Percentiles rank a stretch among this genome's conserved stretches.
Evolutionary conservation across 2,329 filamentous ascomycete species (phyloP).

Genomic region (Botrytis paeoniae): DNA sequence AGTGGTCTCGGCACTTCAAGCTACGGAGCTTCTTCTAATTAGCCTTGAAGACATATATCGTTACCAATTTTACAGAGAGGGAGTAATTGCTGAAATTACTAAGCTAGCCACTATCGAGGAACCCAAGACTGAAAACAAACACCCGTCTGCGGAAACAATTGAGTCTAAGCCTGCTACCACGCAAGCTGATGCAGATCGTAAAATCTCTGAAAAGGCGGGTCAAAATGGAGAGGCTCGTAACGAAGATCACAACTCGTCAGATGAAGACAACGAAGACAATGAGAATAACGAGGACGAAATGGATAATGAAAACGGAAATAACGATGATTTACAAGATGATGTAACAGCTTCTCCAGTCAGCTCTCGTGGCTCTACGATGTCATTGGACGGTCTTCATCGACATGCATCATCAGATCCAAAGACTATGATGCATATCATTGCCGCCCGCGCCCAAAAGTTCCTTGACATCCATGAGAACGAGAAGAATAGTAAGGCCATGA

Average conservation of each 20-base stretch:
- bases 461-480: slow-evolving; percentile 78
- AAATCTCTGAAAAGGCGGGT: slow-evolving; percentile 34
- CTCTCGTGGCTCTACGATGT: slow-evolving; percentile 65
- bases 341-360: slow-evolving; percentile 36
- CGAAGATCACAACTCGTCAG: slow-evolving; percentile 47
- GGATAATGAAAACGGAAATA: slow-evolving; percentile 45
- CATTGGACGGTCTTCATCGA: slow-evolving; percentile 54
- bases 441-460: slow-evolving; percentile 75
- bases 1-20: slow-evolving; percentile 83
- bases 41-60: slow-evolving; percentile 85
- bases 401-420: slow-evolving; percentile 48
- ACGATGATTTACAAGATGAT: slow-evolving; percentile 52
- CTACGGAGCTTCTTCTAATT: slow-evolving; percentile 80
- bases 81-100: slow-evolving; percentile 86
- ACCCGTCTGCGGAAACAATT: slow-evolving; percentile 24
- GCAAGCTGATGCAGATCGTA: slow-evolving; percentile 37
- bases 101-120: slow-evolving; percentile 60
- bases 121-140: slow-evolving; percentile 22
- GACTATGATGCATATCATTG: slow-evolving; percentile 70
- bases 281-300: slow-evolving; percentile 45
- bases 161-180: slow-evolving; percentile 32
- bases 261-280: slow-evolving; percentile 39
- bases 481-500: slow-evolving; percentile 67
- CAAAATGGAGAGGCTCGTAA: slow-evolving; percentile 41
- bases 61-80: slow-evolving; percentile 96